A percentile compares a stretch with the other conserved stretches of the same genome.
These are phyloP conservation scores for Primulina huaijiensis DNA, from an alignment of 257 asterid species.

Conservation along the genomic window DNA sequence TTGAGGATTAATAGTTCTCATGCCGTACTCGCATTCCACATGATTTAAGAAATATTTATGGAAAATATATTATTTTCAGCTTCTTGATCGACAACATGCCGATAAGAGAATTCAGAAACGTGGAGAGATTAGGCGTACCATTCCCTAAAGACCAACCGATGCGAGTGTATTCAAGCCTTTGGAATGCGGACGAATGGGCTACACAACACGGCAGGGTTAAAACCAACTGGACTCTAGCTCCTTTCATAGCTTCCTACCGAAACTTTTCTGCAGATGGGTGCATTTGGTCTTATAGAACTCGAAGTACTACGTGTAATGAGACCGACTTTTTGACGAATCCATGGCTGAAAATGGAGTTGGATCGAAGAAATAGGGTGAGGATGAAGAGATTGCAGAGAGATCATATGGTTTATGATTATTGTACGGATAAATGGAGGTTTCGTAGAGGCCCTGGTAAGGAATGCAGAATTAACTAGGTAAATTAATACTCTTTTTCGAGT, in stretches of 20 bases:
- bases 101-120: slow-evolving; percentile 65
- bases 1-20: too few relatives aligned
- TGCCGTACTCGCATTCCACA: too few relatives aligned
- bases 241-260: slow-evolving; percentile 61
- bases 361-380: slow-evolving; percentile 18
- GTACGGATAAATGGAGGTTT: slow-evolving; percentile 42
- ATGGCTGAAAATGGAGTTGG: slow-evolving; percentile 43
- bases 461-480: slow-evolving; percentile 16
- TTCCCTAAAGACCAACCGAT: slow-evolving; percentile 61
- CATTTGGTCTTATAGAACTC: slow-evolving; percentile 48
- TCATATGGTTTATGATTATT: slow-evolving; percentile 42
- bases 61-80: slow-evolving; percentile 23
- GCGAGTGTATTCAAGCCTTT: slow-evolving; percentile 70
- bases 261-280: slow-evolving; percentile 54
- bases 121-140: slow-evolving; percentile 49
- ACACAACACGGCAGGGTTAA: slow-evolving; percentile 70
- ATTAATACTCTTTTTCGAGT: too few relatives aligned
- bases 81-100: slow-evolving; percentile 61
- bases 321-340: slow-evolving; percentile 22
- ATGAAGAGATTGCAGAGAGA: slow-evolving; percentile 33
- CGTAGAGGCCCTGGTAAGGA: slow-evolving; percentile 35
- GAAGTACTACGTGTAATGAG: slow-evolving; percentile 37
- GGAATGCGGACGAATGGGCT: slow-evolving; percentile 89
- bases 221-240: slow-evolving; percentile 73
- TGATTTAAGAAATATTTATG: too few relatives aligned